Evolutionary conservation across 441 rosid genomes (phyloP).

Genomic region (Adansonia rubrostipa): DNA sequence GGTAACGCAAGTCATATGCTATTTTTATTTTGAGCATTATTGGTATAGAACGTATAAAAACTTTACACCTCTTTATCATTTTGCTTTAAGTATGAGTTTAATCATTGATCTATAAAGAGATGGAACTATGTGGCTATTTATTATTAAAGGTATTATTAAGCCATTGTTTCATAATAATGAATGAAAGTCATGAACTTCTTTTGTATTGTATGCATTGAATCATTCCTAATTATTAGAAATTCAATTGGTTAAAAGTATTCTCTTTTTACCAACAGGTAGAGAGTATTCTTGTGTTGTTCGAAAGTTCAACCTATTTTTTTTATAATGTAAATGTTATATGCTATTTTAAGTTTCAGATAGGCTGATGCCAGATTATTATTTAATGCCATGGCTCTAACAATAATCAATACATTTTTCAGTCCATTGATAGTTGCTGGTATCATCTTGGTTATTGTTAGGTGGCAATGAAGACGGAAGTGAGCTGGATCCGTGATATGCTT

Average conservation of each 20-base stretch:
- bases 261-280: neutral
- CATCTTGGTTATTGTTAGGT: conserved; percentile 46
- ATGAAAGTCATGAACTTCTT: neutral
- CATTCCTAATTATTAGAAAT: neutral
- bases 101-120: neutral
- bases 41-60: neutral
- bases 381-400: neutral
- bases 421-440: neutral
- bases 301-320: neutral
- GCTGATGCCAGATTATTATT: neutral
- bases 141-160: neutral
- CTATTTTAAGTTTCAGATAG: neutral
- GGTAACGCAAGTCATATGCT: neutral
- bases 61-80: neutral
- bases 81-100: conserved; percentile 5
- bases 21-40: neutral
- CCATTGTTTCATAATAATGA: neutral
- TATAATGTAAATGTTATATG: neutral
- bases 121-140: neutral
- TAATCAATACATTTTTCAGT: neutral
- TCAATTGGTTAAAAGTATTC: neutral
- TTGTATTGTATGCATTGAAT: neutral
- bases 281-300: neutral
- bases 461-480: conserved; percentile 94
- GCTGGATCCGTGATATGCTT: conserved; percentile 83